phyloP scores from a whole-genome alignment of 140 eudicot species.

The Flaveria floridana region DNA sequence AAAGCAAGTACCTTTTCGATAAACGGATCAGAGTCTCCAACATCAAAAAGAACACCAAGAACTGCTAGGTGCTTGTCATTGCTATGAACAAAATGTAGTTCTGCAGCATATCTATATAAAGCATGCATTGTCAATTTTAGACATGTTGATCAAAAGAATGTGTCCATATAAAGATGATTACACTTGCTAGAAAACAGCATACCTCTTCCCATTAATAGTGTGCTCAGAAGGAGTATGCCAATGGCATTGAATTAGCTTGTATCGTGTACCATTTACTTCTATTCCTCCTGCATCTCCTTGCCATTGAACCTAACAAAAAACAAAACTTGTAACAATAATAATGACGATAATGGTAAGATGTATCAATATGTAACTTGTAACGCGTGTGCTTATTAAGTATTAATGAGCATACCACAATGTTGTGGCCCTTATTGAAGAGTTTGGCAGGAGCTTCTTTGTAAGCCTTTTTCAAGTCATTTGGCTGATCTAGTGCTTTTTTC shows the following conservation, averaged over 20 bases:
- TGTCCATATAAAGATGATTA: not conserved
- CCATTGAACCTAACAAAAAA: slow-evolving; percentile 47
- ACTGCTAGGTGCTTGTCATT: slow-evolving; percentile 39
- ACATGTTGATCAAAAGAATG: not conserved
- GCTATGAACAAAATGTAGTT: slow-evolving; percentile 55
- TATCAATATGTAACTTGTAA: not conserved
- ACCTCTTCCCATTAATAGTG: slow-evolving; percentile 52
- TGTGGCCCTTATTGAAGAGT: slow-evolving; percentile 45
- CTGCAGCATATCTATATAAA: slow-evolving; percentile 44
- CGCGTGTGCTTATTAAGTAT: not conserved
- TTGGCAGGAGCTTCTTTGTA: slow-evolving; percentile 53
- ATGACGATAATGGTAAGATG: not conserved
- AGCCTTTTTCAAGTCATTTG: slow-evolving; percentile 13
- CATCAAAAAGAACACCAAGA: slow-evolving; percentile 34
- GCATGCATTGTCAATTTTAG: not conserved
- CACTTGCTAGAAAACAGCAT: not conserved
- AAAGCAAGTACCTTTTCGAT: slow-evolving; percentile 21
- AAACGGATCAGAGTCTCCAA: slow-evolving; percentile 54
- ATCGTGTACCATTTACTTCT: slow-evolving; percentile 40
- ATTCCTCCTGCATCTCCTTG: slow-evolving; percentile 53
- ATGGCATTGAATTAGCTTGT: slow-evolving; percentile 51
- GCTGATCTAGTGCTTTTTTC: slow-evolving; percentile 11
- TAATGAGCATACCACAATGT: slow-evolving; percentile 33
- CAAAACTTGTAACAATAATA: not conserved
- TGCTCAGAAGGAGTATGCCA: slow-evolving; percentile 86